Evolutionary conservation across 371 early-diverging fungal species (phyloP).

Genomic region (Choanephora cucurbitarum): DNA sequence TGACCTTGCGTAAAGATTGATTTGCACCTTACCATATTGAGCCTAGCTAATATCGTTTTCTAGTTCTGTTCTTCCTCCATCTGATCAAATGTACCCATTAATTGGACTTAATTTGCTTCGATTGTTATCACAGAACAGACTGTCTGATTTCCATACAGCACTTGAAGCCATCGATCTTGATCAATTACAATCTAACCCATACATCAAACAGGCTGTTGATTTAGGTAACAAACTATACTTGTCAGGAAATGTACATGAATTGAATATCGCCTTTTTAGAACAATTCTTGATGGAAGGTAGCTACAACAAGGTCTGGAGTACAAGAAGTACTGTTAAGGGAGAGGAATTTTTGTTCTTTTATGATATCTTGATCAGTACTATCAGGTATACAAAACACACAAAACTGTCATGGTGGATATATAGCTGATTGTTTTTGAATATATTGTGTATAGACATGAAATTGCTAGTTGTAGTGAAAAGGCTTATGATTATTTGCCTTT

Average conservation of each 20-base stretch:
- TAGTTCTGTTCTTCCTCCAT: slow-evolving; percentile 69
- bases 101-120: slow-evolving; percentile 91
- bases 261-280: slow-evolving; percentile 39
- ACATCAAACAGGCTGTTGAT: slow-evolving; percentile 89
- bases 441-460: slow-evolving; percentile 94
- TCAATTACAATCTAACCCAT: slow-evolving; percentile 75
- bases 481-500: slow-evolving; percentile 87
- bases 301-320: slow-evolving; percentile 94
- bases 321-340: slow-evolving; percentile 83
- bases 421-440: too few relatives aligned
- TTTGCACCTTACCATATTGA: too few relatives aligned
- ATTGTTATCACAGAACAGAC: slow-evolving; percentile 89
- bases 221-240: slow-evolving; percentile 43
- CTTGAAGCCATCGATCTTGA: slow-evolving; percentile 89
- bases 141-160: slow-evolving; percentile 94
- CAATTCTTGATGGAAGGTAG: slow-evolving; percentile 96
- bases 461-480: slow-evolving; percentile 93
- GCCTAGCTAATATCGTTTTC: too few relatives aligned
- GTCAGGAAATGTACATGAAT: neutral
- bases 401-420: too few relatives aligned
- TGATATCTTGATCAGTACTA: slow-evolving; percentile 90
- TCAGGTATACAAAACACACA: too few relatives aligned
- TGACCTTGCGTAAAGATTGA: slow-evolving; percentile 81
- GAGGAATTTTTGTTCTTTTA: slow-evolving; percentile 91
- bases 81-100: slow-evolving; percentile 83